Evolutionary conservation across 2,329 filamentous ascomycete genomes (phyloP).

Genomic region (Endothia cerciana): DNA sequence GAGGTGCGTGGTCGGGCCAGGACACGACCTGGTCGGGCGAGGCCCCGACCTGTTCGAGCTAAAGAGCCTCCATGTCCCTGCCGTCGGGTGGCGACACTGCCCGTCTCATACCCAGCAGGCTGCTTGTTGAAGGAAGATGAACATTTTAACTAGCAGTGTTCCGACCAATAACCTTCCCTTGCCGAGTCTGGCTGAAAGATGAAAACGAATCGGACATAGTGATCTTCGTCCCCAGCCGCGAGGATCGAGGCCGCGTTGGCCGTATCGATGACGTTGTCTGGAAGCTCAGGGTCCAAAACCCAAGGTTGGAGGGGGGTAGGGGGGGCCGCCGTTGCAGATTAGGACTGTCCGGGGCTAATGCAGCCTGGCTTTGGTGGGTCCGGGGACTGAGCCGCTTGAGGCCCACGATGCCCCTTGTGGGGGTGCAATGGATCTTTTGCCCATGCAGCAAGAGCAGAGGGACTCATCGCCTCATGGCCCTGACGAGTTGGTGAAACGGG

Average conservation of each 20-base stretch:
- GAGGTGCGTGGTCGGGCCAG: neutral
- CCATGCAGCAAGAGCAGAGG: no score
- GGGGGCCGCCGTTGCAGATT: neutral
- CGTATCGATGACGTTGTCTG: neutral
- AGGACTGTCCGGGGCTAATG: neutral
- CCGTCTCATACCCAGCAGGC: neutral
- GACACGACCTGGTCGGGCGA: neutral
- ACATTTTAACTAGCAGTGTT: neutral
- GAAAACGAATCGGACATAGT: no score
- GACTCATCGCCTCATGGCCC: no score
- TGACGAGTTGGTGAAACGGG: no score
- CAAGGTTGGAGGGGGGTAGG: no score
- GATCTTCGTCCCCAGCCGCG: neutral
- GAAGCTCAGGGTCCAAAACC: neutral
- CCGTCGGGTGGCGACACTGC: neutral
- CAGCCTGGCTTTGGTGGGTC: neutral
- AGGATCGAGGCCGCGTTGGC: neutral
- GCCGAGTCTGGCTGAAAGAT: neutral
- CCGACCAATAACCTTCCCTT: neutral
- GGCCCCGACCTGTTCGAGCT: slow-evolving; percentile 11
- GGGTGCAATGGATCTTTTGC: no score
- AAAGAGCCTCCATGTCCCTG: slow-evolving; percentile 8
- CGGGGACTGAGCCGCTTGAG: neutral
- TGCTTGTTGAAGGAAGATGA: neutral
- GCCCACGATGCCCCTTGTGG: neutral